Evolutionary conservation across 2,329 filamentous ascomycete genomes (phyloP).

Genomic region (Cladosporium oxysporum): DNA sequence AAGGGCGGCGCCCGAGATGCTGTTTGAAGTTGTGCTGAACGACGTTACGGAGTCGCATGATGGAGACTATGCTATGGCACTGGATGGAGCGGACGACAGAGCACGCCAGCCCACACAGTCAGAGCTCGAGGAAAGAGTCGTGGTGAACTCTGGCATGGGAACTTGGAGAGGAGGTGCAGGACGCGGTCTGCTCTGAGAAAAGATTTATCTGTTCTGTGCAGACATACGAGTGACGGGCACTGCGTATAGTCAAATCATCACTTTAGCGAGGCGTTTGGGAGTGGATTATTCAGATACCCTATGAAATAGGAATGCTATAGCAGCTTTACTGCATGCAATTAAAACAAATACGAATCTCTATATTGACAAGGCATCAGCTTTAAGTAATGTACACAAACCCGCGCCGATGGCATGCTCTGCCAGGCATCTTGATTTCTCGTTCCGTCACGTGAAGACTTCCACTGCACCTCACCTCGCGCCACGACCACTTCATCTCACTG

Average conservation of each 20-base stretch:
- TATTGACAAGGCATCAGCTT: neutral
- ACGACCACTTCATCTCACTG: neutral
- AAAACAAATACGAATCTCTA: neutral
- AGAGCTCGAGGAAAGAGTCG: slow-evolving; percentile 42
- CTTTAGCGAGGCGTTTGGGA: slow-evolving; percentile 43
- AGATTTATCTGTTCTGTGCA: neutral
- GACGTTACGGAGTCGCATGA: slow-evolving; percentile 44
- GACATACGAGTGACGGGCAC: neutral
- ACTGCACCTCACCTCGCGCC: slow-evolving; percentile 19
- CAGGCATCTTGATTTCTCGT: neutral
- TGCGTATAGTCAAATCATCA: slow-evolving; percentile 3
- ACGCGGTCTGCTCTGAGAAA: slow-evolving; percentile 4
- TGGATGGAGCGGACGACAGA: slow-evolving; percentile 30
- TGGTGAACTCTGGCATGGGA: slow-evolving; percentile 62
- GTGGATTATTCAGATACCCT: slow-evolving; percentile 17
- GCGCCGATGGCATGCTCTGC: neutral
- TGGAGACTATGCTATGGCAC: slow-evolving; percentile 29
- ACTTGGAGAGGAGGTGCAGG: slow-evolving; percentile 55
- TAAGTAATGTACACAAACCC: neutral
- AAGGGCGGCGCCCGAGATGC: slow-evolving; percentile 46
- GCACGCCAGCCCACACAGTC: slow-evolving; percentile 32
- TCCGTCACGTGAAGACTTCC: slow-evolving; percentile 21
- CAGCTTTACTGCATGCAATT: neutral
- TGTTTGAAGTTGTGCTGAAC: slow-evolving; percentile 52
- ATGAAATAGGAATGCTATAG: neutral